A percentile compares a stretch with the other conserved stretches of the same genome.
Conservation (phyloP, 768 basidiomycete species). For the Rhodosporidiobolus odoratus region DNA sequence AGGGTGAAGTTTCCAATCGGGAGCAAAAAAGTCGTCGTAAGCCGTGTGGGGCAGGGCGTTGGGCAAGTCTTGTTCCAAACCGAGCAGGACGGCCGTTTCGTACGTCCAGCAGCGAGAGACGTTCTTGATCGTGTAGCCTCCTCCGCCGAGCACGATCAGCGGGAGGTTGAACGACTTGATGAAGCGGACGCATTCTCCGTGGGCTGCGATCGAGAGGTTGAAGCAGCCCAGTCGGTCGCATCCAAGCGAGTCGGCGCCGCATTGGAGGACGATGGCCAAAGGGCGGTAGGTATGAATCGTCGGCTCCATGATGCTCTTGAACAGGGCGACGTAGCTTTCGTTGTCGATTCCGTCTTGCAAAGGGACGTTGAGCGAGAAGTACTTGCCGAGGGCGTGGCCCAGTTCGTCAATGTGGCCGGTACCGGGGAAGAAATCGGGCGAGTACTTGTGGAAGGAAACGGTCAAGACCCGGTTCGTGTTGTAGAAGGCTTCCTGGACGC, state of each 20-base stretch:
- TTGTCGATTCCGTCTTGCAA: conserved; percentile 95
- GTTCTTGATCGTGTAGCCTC: conserved; percentile 94
- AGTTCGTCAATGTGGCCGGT: conserved; percentile 95
- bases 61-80: conserved; percentile 62
- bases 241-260: conserved; percentile 92
- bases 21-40: conserved; percentile 88
- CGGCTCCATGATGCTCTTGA: conserved; percentile 94
- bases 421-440: conserved; percentile 88
- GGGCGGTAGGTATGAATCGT: conserved; percentile 84
- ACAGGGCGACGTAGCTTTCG: conserved; percentile 89
- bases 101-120: conserved; percentile 99
- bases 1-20: conserved; percentile 88
- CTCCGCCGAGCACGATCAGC: conserved; percentile 84
- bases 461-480: conserved; percentile 98
- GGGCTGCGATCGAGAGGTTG: conserved; percentile 93
- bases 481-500: conserved; percentile 93
- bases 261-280: conserved; percentile 85
- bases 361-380: conserved; percentile 92
- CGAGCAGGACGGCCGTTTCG: conserved; percentile 89
- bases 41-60: conserved; percentile 81
- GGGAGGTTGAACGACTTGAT: conserved; percentile 89
- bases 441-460: conserved; percentile 98
- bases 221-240: conserved; percentile 93
- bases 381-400: conserved; percentile 71
- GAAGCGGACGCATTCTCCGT: conserved; percentile 96